These are phyloP conservation scores for Agaricus subrufescens DNA, from an alignment of 768 basidiomycete species.

Conservation along the genomic window DNA sequence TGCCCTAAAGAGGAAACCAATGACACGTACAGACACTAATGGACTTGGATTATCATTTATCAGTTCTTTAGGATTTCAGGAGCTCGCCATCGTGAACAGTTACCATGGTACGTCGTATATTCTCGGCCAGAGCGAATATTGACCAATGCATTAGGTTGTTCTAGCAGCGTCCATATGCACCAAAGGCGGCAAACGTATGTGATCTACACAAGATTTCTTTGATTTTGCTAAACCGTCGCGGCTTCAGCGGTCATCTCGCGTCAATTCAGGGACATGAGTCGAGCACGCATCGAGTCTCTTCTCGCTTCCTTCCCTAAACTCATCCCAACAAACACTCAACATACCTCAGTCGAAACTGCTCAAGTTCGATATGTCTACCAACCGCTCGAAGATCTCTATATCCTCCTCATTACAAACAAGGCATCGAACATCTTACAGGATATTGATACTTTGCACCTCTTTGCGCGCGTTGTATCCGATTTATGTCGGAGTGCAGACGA, in stretches of 20 bases:
- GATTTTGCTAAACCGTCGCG: not conserved
- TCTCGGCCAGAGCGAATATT: not conserved
- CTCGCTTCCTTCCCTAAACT: slow-evolving; percentile 97
- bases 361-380: slow-evolving; percentile 98
- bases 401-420: slow-evolving; percentile 96
- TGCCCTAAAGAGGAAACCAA: slow-evolving; percentile 8
- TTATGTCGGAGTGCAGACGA: slow-evolving; percentile 84
- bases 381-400: slow-evolving; percentile 94
- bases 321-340: slow-evolving; percentile 91
- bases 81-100: not conserved
- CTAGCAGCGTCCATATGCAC: slow-evolving; percentile 94
- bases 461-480: slow-evolving; percentile 91
- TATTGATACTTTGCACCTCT: slow-evolving; percentile 92
- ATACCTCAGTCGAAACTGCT: slow-evolving; percentile 92
- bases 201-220: not conserved
- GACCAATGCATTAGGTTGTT: slow-evolving; percentile 57
- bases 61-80: not conserved
- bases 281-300: slow-evolving; percentile 90
- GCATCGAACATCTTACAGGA: slow-evolving; percentile 99
- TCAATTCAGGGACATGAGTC: slow-evolving; percentile 91
- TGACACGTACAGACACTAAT: slow-evolving; percentile 11
- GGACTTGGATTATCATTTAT: slow-evolving; percentile 1
- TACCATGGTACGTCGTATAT: not conserved
- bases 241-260: slow-evolving; percentile 88
- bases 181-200: slow-evolving; percentile 85